Percentiles rank a stretch among this genome's conserved stretches.
phyloP scores from a whole-genome alignment of 306 rosid species.

The Gillenia trifoliata region DNA sequence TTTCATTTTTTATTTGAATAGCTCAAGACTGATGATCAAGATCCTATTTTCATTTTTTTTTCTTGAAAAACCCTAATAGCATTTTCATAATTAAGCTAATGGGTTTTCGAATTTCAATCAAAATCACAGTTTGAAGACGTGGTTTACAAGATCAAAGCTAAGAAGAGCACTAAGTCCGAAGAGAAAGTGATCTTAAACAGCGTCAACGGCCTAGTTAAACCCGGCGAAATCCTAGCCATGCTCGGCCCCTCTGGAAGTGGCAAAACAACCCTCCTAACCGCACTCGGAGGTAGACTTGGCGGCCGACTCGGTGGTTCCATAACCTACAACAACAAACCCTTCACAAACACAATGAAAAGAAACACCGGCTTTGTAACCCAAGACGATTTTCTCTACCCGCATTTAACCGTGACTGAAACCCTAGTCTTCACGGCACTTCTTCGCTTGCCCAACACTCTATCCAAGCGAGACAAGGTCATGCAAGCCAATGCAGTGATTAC shows the following conservation, averaged over 20 bases:
- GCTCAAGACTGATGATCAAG: neutral
- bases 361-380: conserved; percentile 72
- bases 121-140: conserved; percentile 54
- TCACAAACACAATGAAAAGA: conserved; percentile 48
- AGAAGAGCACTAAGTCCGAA: conserved; percentile 5
- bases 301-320: conserved; percentile 38
- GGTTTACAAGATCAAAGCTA: conserved; percentile 39
- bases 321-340: conserved; percentile 37
- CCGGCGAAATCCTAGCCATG: conserved; percentile 77
- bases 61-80: neutral
- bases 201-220: conserved; percentile 51
- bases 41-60: neutral
- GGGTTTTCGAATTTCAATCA: neutral
- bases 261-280: conserved; percentile 71
- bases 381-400: conserved; percentile 64
- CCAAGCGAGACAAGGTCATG: conserved; percentile 31
- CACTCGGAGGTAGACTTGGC: conserved; percentile 60
- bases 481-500: conserved; percentile 42
- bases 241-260: conserved; percentile 90
- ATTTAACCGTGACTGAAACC: conserved; percentile 61
- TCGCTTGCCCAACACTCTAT: conserved; percentile 44
- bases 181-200: conserved; percentile 57
- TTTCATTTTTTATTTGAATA: too few species aligned
- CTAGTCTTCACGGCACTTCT: conserved; percentile 69
- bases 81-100: neutral